A percentile compares a stretch with the other conserved stretches of the same genome.
Evolutionary conservation across 305 asterid genomes (phyloP).

Genomic region (Striga hermonthica): DNA sequence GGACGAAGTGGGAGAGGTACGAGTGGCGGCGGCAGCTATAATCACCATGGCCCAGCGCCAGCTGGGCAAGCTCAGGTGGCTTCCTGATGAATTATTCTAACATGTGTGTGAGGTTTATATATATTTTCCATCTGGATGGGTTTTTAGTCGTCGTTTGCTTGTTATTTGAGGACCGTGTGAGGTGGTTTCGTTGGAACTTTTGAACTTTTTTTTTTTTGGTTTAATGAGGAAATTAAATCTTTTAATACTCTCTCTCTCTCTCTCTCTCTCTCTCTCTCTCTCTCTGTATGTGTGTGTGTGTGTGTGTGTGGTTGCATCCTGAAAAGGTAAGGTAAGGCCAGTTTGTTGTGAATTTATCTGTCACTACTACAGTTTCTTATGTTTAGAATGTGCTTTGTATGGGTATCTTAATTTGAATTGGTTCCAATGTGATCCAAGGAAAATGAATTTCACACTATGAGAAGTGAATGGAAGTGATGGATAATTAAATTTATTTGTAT

Average conservation of each 20-base stretch:
- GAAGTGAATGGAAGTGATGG: no score
- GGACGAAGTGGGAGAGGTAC: constrained; percentile 80
- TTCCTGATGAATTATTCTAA: constrained; percentile 33
- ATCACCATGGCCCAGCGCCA: constrained; percentile 36
- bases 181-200: constrained; percentile 1
- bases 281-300: no score
- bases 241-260: neutral
- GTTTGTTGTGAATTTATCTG: no score
- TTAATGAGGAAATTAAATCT: constrained; percentile 23
- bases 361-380: no score
- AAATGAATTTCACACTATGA: no score
- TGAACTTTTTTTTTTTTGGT: constrained; percentile 29
- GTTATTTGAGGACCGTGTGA: neutral
- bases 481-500: no score
- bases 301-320: no score
- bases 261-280: no score
- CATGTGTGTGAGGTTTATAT: constrained; percentile 17
- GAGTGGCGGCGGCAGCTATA: constrained; percentile 42
- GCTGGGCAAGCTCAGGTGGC: constrained; percentile 38
- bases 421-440: no score
- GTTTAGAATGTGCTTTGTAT: no score
- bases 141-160: constrained; percentile 24
- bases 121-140: neutral
- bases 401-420: no score
- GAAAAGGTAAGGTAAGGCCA: no score